These are phyloP conservation scores for Scedosporium dehoogii DNA, from an alignment of 2,329 filamentous ascomycete genomes.

Conservation along the genomic window DNA sequence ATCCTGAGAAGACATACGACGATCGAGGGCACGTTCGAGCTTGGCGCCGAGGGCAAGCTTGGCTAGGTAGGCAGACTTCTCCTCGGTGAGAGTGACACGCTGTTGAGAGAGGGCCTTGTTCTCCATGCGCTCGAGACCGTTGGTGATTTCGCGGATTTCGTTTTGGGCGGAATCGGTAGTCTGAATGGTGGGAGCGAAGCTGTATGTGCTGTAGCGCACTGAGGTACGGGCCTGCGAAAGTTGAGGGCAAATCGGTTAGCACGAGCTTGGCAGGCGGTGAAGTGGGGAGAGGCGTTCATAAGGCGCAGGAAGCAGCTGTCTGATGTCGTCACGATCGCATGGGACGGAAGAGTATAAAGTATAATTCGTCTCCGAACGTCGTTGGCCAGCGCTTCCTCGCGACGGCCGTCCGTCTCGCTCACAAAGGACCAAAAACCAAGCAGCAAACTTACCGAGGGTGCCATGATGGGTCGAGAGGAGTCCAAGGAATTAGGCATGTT, in stretches of 20 bases:
- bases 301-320: not conserved
- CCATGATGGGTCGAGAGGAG: conserved; percentile 53
- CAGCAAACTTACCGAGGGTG: conserved; percentile 43
- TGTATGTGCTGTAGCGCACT: conserved; percentile 50
- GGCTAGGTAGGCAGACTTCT: conserved; percentile 73
- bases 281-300: not conserved
- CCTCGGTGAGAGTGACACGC: conserved; percentile 65
- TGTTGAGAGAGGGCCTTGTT: conserved; percentile 78
- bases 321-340: no score
- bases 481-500: conserved; percentile 50
- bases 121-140: conserved; percentile 76
- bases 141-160: conserved; percentile 61
- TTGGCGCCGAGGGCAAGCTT: conserved; percentile 86
- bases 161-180: conserved; percentile 45
- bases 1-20: conserved; percentile 82
- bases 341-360: conserved; percentile 2
- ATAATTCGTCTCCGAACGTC: not conserved
- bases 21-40: conserved; percentile 75
- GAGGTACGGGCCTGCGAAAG: conserved; percentile 39
- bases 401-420: no score
- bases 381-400: no score
- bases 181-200: conserved; percentile 45
- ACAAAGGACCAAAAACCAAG: no score
- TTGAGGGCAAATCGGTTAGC: not conserved
- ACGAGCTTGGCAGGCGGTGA: conserved; percentile 8